A percentile compares a stretch with the other conserved stretches of the same genome.
phyloP scores from a whole-genome alignment of 345 rosid genomes.

The Fremontodendron californicum region DNA sequence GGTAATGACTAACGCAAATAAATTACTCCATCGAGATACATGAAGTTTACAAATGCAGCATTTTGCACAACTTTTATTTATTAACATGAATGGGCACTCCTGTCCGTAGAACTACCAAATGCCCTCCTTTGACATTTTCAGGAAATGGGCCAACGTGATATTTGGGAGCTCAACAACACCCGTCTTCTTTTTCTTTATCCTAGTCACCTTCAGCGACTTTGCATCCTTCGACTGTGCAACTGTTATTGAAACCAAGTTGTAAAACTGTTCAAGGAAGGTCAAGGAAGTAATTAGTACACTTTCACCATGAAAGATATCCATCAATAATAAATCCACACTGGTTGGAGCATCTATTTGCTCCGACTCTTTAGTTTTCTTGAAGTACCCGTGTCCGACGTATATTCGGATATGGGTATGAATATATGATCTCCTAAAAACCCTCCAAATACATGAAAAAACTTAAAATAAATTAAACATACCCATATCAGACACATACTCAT shows the following conservation, averaged over 20 bases:
- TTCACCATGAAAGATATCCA: neutral
- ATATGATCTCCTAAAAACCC: too few species aligned
- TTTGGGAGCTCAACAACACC: slow-evolving; percentile 46
- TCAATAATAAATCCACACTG: neutral
- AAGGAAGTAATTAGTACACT: slow-evolving; percentile 6
- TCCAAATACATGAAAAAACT: too few species aligned
- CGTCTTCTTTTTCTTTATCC: slow-evolving; percentile 54
- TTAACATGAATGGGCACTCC: slow-evolving; percentile 4
- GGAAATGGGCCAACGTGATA: slow-evolving; percentile 56
- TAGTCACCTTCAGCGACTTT: slow-evolving; percentile 53
- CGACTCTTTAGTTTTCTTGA: too few species aligned
- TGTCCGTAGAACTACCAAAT: slow-evolving; percentile 47
- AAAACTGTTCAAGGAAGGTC: slow-evolving; percentile 49
- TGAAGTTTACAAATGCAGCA: neutral
- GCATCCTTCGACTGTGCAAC: slow-evolving; percentile 40
- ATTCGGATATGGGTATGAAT: too few species aligned
- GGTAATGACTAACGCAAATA: neutral
- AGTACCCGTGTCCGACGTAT: too few species aligned
- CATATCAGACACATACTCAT: too few species aligned
- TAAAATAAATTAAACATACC: too few species aligned
- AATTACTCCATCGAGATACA: slow-evolving; percentile 11
- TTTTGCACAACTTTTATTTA: slow-evolving; percentile 19
- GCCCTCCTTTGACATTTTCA: slow-evolving; percentile 84
- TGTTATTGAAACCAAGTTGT: slow-evolving; percentile 72
- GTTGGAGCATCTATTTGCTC: neutral